Base-by-base conservation (phyloP, 768 basidiomycete genomes). In the Leccinum fibrillosum region DNA sequence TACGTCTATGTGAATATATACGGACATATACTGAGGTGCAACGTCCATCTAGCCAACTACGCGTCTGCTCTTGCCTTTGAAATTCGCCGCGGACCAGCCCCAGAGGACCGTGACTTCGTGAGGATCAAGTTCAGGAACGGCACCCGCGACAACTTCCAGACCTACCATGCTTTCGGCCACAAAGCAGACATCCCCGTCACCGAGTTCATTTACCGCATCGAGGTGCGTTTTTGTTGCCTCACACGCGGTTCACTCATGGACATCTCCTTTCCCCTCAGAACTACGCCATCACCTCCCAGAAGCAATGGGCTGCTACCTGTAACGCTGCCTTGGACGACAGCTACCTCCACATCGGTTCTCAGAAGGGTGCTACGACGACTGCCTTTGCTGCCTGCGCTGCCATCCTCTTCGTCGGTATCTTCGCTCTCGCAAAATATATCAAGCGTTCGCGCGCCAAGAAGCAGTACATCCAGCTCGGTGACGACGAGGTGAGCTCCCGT, bases 51-150 rank as follows among this genome's bases (percentile, higher is more conserved):
- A 92, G 90, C 90, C 64, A 78, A 91, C 72, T 91, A 78, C 64
- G 83, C 84, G 7, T 85, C 88, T 59, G 88, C 89, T 50, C 70
- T 92, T 52, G 87, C 83, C 56, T 86, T 92, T 61, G 91, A 92
- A 77, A 82, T 92, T 64, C 86, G 86, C 71, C 84, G 86, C 49
- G 86, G 88, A 53, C 82, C 83, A 54, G 83, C 87, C 49, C 88
- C 88, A 12, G 89, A 90, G 66, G 77, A 83, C 69, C 86, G 89
- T 61, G 87, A 89, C 77, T 92, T 91, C 77, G 74, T 92, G 69
- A 87, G 89, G 69, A 81, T 92, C 82, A 86, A 82, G 72, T 91
- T 92, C 82, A 88, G 83, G 82, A 92, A 92, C 74, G 91, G 90
- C 51, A 90, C 90, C 53, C 60, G 73, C 53, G 77, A 76, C 56